Percentiles rank a stretch among this genome's conserved stretches.
Evolutionary conservation across 805 yeast genomes (phyloP).

Genomic region (Kodamaea leandrae): DNA sequence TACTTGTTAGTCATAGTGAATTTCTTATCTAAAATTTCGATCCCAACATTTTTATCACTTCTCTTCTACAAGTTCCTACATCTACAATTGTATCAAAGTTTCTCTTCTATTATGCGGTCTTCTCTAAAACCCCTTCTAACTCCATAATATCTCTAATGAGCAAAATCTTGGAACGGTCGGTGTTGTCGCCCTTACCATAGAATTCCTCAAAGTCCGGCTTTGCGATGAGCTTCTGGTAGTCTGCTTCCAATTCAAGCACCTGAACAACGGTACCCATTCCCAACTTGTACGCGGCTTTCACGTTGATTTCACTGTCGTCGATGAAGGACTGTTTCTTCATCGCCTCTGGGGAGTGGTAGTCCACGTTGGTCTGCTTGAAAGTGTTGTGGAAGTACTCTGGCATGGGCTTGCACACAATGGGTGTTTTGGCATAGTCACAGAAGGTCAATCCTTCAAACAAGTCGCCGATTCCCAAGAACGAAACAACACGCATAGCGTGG

Average conservation of each 20-base stretch:
- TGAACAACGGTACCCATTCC: slow-evolving; percentile 76
- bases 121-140: slow-evolving; percentile 24
- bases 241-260: slow-evolving; percentile 68
- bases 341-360: slow-evolving; percentile 28
- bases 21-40: not conserved
- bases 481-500: slow-evolving; percentile 80
- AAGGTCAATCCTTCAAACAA: slow-evolving; percentile 89
- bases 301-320: slow-evolving; percentile 83
- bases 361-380: slow-evolving; percentile 61
- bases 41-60: not conserved
- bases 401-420: slow-evolving; percentile 90
- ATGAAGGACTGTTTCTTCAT: slow-evolving; percentile 61
- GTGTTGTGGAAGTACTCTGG: slow-evolving; percentile 60
- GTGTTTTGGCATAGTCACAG: slow-evolving; percentile 76
- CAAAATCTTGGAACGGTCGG: slow-evolving; percentile 33
- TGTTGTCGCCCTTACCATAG: slow-evolving; percentile 34
- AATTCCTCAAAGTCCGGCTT: slow-evolving; percentile 31
- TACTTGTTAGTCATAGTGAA: not conserved
- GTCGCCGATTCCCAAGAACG: slow-evolving; percentile 85
- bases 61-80: not conserved
- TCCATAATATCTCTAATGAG: slow-evolving; percentile 60
- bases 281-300: slow-evolving; percentile 64
- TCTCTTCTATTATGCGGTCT: slow-evolving; percentile 10
- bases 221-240: slow-evolving; percentile 32
- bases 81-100: not conserved